Evolutionary conservation across 306 rosid species (phyloP), one percentile per base, ranked within the genome.

Genomic region (Spatholobus suberectus): DNA sequence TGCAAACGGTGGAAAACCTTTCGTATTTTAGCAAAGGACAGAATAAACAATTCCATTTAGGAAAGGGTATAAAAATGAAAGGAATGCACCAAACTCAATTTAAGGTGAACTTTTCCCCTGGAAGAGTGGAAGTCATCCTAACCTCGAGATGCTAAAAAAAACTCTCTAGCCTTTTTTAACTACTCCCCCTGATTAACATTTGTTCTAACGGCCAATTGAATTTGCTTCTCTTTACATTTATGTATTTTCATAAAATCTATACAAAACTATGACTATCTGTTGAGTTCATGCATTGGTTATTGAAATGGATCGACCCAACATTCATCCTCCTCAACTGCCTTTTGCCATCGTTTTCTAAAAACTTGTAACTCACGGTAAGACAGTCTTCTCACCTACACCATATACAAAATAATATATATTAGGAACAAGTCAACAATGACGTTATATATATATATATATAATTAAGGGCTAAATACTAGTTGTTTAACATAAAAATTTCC

Each of bases 291-390:
- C 32, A 4, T 41, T 34, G 32, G 52, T 71, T 80, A 80, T 80
- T 68, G 65, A 68, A 68, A 75, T 69, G 88, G 88, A 75, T 85
- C 85, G 7, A 68, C 47, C 82, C 88, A 85, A 49, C 88, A 85
- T 11, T 74, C 13, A 80, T 80, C 88, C 41, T 70, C 75, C 41
- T 85, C 78, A n/a, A 27, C 79, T 37, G 85, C 88, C 44, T 51
- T 81, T 27, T 69, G 38, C 88, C 88, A 85, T 29, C 88, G 74
- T 74, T 85, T 75, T 49, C 29, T 57, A 11, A 85, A 85, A 5
- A 75, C 26, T 27, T 76, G 73, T 21, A 75, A 68, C 47, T 80
- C 88, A 5, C 6, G 82, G 59, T n/a, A 80, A 8, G 87, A 67
- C 41, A 59, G 61, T 80, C 81, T 85, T 69, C 88, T 85, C 75